Base-by-base conservation (phyloP, 441 rosid species). In the Biscutella laevigata region DNA sequence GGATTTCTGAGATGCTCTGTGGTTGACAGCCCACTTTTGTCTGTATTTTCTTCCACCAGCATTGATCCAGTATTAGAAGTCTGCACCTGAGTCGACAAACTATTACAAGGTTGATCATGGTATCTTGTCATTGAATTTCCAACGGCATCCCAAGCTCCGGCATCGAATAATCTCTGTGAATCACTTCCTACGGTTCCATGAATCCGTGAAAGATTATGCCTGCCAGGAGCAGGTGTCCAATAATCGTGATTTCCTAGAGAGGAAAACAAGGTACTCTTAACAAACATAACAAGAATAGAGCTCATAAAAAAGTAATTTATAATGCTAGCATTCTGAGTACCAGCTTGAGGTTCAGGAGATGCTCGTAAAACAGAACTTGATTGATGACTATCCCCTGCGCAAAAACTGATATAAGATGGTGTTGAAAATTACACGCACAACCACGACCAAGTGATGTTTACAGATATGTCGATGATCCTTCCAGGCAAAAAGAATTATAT, bases 351-450 rank as follows among this genome's bases (percentile, higher is more conserved):
- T 53, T 69, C 69, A 42, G 44, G 57, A 68, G 57, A 56, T 38
- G 68, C 48, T 57, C 49, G 64, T 35, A 61, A 64, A 41, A 71
- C 56, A 28, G 79, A 71, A 61, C 74, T 75, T 57, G 74, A 57
- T 61, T 75, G 94, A 51, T 72, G 79, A 68, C 82, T 78, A 68
- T 90, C 92, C 62, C 71, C 96, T 81, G 83, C 78, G 68, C 69
- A 54, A 67, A 60, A 60, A 50, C 53, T 53, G 66, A 51, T 32
- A 55, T 20, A 56, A 67, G 66, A 55, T 34, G 56, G 44, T 30
- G 57, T 21, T 27, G 27, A 58, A 62, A 44, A 25, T 41, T 7
- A 46, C 32, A 30, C 11, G 26, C 50, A 60, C 17, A 20, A 34
- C 12, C 25, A 45, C 49, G 51, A 33, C 49, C 35, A 44, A 25